Percentiles rank a stretch among this genome's conserved stretches.
phyloP scores from a whole-genome alignment of 192 early-diverging fungal genomes.

The Coemansia biformis region DNA sequence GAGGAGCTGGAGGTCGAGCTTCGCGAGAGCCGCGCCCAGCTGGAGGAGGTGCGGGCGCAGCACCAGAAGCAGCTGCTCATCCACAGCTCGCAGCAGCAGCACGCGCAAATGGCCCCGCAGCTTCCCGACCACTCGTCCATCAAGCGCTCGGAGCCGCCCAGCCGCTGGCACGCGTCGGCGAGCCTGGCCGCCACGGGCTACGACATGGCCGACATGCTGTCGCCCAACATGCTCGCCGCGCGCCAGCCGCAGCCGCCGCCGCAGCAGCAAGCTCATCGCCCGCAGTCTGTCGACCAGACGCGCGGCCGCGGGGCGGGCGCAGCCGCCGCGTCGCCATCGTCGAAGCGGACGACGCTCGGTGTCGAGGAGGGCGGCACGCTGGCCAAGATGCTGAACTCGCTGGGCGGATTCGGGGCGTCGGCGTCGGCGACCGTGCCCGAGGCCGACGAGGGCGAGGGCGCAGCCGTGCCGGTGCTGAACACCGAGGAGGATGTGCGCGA shows the following conservation, averaged over 20 bases:
- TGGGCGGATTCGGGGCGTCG: constrained; percentile 21
- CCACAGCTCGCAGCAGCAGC: constrained; percentile 12
- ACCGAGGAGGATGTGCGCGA: constrained; percentile 44
- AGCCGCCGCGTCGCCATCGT: neutral
- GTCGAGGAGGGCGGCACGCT: constrained; percentile 36
- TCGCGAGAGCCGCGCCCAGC: constrained; percentile 14
- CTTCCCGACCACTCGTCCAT: constrained; percentile 5
- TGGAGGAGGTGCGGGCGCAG: constrained; percentile 38
- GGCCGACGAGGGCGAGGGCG: constrained; percentile 5
- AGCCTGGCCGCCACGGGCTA: constrained; percentile 36
- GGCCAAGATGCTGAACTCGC: constrained; percentile 42
- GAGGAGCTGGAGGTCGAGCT: constrained; percentile 40
- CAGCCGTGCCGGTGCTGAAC: constrained; percentile 16
- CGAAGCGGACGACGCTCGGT: constrained; percentile 36
- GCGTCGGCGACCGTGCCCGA: neutral
- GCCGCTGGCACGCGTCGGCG: constrained; percentile 35
- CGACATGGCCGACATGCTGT: constrained; percentile 27
- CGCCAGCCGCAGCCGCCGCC: constrained; percentile 1
- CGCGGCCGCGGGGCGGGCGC: neutral
- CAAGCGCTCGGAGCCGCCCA: constrained; percentile 23
- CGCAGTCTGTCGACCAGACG: constrained; percentile 31
- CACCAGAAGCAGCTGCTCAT: constrained; percentile 38
- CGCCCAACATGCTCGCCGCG: constrained; percentile 4
- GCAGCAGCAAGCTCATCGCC: constrained; percentile 13
- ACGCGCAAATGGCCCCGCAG: neutral